phyloP scores from a whole-genome alignment of 805 yeast species.

The Candida chauliodis region DNA sequence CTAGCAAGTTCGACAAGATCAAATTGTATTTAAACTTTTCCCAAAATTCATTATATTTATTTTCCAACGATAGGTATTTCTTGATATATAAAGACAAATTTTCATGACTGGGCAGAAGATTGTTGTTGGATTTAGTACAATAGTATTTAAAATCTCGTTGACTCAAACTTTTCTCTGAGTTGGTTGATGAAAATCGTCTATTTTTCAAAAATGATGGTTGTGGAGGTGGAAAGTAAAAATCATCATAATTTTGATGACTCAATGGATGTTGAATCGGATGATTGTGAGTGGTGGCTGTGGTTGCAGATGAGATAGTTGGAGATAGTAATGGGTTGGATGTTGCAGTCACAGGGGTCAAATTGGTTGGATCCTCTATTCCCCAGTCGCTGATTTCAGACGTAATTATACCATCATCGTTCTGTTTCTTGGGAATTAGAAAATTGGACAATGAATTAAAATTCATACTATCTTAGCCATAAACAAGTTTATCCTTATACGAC shows the following conservation, averaged over 20 bases:
- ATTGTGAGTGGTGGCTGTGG: conserved; percentile 3
- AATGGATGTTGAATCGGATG: background rate
- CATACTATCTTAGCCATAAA: background rate
- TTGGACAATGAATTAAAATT: background rate
- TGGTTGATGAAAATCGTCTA: background rate
- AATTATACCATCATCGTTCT: background rate
- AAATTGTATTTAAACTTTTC: conserved; percentile 41
- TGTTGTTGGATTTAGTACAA: background rate
- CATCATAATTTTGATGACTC: background rate
- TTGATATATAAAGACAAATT: conserved; percentile 16
- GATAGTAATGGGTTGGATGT: background rate
- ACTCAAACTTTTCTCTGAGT: background rate
- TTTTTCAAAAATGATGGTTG: conserved; percentile 1
- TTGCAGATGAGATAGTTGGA: background rate
- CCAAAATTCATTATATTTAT: conserved; percentile 22
- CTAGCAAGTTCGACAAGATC: conserved; percentile 35
- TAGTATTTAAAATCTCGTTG: conserved; percentile 2
- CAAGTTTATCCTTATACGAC: background rate
- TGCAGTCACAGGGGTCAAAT: conserved; percentile 1
- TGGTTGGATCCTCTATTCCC: conserved; percentile 30
- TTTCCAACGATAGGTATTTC: conserved; percentile 24
- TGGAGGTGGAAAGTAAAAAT: conserved; percentile 4
- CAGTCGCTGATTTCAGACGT: conserved; percentile 15
- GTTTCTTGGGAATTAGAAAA: background rate
- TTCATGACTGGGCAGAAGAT: conserved; percentile 14